Percentiles rank a stretch among this genome's conserved stretches.
phyloP scores from a whole-genome alignment of 495 filamentous ascomycete genomes.

The Penicillium paxilli region DNA sequence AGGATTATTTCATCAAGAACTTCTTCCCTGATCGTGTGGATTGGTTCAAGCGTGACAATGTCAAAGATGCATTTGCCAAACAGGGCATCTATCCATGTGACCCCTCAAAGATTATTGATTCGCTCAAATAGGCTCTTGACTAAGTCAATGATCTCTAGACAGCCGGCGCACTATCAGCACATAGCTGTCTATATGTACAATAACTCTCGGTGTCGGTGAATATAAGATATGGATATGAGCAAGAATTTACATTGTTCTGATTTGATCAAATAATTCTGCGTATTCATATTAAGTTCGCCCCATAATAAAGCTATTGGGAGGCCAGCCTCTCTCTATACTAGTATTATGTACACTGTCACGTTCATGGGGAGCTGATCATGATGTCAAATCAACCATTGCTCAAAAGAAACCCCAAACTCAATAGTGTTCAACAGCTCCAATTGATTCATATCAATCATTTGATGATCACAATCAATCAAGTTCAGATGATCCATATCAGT shows the following conservation, averaged over 20 bases:
- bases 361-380: no score
- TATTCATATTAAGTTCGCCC: no score
- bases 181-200: no score
- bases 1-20: neutral
- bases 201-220: no score
- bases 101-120: neutral
- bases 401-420: slow-evolving; percentile 28
- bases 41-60: neutral
- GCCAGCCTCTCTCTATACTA: no score
- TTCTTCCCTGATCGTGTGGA: neutral
- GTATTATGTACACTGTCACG: no score
- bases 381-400: slow-evolving; percentile 35
- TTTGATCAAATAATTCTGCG: no score
- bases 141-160: no score
- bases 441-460: slow-evolving; percentile 19
- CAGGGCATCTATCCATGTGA: neutral
- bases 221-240: no score
- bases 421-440: slow-evolving; percentile 26
- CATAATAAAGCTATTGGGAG: no score
- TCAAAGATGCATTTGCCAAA: neutral
- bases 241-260: no score
- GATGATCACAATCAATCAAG: slow-evolving; percentile 13
- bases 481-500: neutral
- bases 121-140: neutral
- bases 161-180: no score